Base-by-base conservation (phyloP, 768 basidiomycete genomes). In the Tubosaeta brunneosetosa region DNA sequence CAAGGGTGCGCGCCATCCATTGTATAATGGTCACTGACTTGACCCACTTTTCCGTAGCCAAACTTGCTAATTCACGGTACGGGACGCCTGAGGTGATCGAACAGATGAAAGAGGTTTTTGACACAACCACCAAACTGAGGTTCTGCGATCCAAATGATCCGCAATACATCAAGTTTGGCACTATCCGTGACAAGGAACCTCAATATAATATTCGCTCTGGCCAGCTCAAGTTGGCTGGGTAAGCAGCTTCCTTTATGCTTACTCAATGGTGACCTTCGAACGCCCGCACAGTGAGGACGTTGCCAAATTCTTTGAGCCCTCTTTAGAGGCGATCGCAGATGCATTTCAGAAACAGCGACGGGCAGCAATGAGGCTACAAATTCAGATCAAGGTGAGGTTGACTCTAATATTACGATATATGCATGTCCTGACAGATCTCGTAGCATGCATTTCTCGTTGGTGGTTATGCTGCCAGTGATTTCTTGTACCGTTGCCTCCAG, bases 391-490 rank as follows among this genome's bases (percentile, higher is more conserved):
- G 64, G 58, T 52, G 16, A 29, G 17, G 5, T 36, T 31, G 19
- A 6, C 1, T 3, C 34, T 25, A 33, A 37, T 17, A 27, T 31
- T 4, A 3, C 9, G 27, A 1, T 49, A 12, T 33, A 19, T 13
- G 12, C 7, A 16, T 7, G 1, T 29, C 6, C 29, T 29, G 29
- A 29, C 29, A 9, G 9, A 6, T 29, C 2, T 12, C 16, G 4
- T 32, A 70, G 71, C 53, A 69, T 16, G 69, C 75, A 17, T 73
- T 79, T 36, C 71, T 84, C 2, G 79, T 81, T 2, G 79, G 80
- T 2, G 78, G 79, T 0, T 81, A 79, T 55, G 74, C 75, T 0
- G 74, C 77, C 11, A 79, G 72, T 46, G 73, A 75, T 26, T 80
- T 71, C 65, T 58, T 82, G 16, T 79, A 73, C 49, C 55, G 56